Percentiles rank a stretch among this genome's conserved stretches.
Evolutionary conservation across 1,139 yeast species (phyloP).

Genomic region (Pichia sp.): DNA sequence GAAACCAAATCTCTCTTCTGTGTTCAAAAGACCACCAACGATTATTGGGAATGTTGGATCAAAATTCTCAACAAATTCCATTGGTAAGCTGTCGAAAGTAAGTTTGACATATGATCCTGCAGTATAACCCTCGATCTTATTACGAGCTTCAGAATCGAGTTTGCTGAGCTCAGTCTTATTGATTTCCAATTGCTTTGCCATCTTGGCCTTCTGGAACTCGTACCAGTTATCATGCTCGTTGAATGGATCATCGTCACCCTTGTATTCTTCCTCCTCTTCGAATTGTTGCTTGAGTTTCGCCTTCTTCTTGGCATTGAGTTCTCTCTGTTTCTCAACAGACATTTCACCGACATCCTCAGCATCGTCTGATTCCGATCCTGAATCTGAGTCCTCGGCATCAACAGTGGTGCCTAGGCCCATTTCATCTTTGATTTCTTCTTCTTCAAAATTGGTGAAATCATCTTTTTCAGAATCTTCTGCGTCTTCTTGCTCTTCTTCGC

Average conservation of each 20-base stretch:
- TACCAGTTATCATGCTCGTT: constrained; percentile 92
- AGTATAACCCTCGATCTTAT: constrained; percentile 81
- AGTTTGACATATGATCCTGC: constrained; percentile 94
- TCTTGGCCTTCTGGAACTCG: constrained; percentile 92
- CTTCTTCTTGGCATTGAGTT: constrained; percentile 78
- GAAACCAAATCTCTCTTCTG: constrained; percentile 90
- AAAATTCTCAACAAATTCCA: constrained; percentile 83
- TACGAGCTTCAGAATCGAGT: constrained; percentile 69
- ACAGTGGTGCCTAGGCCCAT: constrained; percentile 27
- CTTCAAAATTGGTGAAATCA: constrained; percentile 27
- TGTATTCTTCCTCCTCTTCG: constrained; percentile 65
- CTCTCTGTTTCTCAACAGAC: constrained; percentile 64
- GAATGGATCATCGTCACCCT: constrained; percentile 57
- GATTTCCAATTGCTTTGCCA: constrained; percentile 93
- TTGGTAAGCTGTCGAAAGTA: constrained; percentile 77
- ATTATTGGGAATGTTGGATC: constrained; percentile 81
- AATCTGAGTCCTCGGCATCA: constrained; percentile 32
- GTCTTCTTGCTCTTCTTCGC: neutral
- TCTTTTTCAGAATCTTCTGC: constrained; percentile 4
- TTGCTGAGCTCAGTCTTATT: constrained; percentile 72
- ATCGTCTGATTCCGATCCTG: no score
- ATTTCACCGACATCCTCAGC: constrained; percentile 33
- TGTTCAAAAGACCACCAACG: constrained; percentile 83
- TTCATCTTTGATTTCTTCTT: constrained; percentile 24
- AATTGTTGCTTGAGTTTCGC: constrained; percentile 83